Evolutionary conservation across 352 stramenopile species (phyloP).

Genomic region (Phytophthora litchii): DNA sequence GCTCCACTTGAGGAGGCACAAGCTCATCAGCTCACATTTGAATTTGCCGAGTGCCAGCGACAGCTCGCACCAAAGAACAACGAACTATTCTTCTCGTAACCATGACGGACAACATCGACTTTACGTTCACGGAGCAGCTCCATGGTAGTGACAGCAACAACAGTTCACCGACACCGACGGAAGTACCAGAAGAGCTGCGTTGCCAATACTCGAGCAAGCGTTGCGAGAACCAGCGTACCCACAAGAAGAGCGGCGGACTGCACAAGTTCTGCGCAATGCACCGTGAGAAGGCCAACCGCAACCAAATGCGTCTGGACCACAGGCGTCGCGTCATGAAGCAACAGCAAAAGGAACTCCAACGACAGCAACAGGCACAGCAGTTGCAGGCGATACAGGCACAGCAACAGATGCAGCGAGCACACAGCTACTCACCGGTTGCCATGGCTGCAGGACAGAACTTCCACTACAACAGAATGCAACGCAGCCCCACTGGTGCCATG

Average conservation of each 20-base stretch:
- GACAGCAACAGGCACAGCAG: conserved; percentile 44
- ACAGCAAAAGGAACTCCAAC: conserved; percentile 47
- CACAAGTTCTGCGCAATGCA: conserved; percentile 81
- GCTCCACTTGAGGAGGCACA: conserved; percentile 18
- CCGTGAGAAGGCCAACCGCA: conserved; percentile 73
- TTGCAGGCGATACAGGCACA: conserved; percentile 37
- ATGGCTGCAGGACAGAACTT: conserved; percentile 46
- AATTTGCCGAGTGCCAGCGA: conserved; percentile 38
- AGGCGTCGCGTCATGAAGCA: conserved; percentile 59
- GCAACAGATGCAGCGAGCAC: conserved; percentile 29
- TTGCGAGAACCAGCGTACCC: conserved; percentile 57
- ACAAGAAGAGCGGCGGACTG: conserved; percentile 72
- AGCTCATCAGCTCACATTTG: conserved; percentile 24
- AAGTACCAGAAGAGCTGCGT: conserved; percentile 44
- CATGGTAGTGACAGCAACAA: conserved; percentile 4
- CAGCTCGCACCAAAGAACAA: conserved; percentile 25
- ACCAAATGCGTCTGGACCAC: conserved; percentile 75
- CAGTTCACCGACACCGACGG: background rate
- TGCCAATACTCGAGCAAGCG: conserved; percentile 80
- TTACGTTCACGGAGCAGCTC: conserved; percentile 18
- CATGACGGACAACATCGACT: conserved; percentile 34
- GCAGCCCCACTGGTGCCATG: conserved; percentile 11
- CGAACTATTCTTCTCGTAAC: conserved; percentile 1
- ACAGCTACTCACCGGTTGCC: conserved; percentile 19
- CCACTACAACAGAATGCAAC: conserved; percentile 24